Evolutionary conservation across 208 protist genomes (phyloP).

Genomic region (Herpetomonas tarakana): DNA sequence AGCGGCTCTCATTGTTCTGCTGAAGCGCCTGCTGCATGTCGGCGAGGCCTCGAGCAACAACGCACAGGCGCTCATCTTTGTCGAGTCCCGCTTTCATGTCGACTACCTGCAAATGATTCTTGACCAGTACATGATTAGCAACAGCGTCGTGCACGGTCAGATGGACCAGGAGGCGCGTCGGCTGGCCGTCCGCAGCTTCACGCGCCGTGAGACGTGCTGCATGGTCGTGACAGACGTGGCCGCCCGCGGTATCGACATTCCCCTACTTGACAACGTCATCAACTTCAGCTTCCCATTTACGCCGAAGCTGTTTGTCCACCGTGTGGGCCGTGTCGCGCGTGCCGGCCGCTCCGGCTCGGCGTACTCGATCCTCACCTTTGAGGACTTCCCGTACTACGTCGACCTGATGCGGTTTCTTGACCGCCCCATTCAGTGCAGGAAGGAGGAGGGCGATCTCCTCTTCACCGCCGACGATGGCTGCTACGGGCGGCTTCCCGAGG

Average conservation of each 20-base stretch:
- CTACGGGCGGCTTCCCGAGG: conserved; percentile 85
- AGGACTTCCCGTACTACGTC: conserved; percentile 95
- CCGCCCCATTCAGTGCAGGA: conserved; percentile 58
- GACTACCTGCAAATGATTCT: conserved; percentile 96
- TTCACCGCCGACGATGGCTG: conserved; percentile 85
- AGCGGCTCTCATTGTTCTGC: conserved; percentile 92
- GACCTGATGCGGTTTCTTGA: conserved; percentile 88
- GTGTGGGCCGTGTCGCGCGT: conserved; percentile 98
- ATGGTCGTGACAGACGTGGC: conserved; percentile 99
- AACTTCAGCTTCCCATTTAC: conserved; percentile 99
- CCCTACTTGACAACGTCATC: conserved; percentile 98
- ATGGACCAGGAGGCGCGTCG: conserved; percentile 97
- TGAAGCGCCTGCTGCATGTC: conserved; percentile 83
- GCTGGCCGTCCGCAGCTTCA: conserved; percentile 94
- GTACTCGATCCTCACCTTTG: conserved; percentile 94
- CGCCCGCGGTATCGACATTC: conserved; percentile 98
- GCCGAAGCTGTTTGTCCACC: conserved; percentile 97
- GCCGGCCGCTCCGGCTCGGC: conserved; percentile 95
- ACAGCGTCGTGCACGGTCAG: conserved; percentile 93
- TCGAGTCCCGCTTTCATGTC: conserved; percentile 96
- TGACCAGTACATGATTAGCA: conserved; percentile 55
- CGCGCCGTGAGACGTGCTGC: conserved; percentile 77
- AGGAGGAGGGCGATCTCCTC: conserved; percentile 54
- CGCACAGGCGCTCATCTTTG: conserved; percentile 97
- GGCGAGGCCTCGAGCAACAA: conserved; percentile 40